These are phyloP conservation scores for Rauvolfia tetraphylla DNA, from an alignment of 257 asterid species.

Conservation along the genomic window DNA sequence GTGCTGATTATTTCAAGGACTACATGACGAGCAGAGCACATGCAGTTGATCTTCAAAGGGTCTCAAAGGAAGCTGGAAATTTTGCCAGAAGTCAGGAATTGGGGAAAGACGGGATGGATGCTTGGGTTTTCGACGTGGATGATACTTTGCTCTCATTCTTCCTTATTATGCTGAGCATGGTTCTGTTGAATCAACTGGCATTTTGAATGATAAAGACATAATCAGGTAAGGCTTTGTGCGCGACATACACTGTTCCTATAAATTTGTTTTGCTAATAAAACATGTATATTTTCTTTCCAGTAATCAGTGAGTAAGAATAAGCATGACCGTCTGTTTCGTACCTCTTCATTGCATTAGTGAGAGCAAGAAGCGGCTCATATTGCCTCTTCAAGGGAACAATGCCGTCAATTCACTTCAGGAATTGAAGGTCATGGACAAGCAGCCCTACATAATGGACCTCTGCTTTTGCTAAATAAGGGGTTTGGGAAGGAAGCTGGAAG, in stretches of 20 bases:
- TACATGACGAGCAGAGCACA: slow-evolving; percentile 54
- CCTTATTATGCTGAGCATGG: slow-evolving; percentile 76
- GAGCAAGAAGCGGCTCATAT: slow-evolving; percentile 41
- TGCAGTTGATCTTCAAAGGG: slow-evolving; percentile 49
- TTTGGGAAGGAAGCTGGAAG: slow-evolving; percentile 68
- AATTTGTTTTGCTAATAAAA: background rate
- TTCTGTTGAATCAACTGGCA: slow-evolving; percentile 62
- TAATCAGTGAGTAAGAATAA: background rate
- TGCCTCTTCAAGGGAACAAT: slow-evolving; percentile 43
- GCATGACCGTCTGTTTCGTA: background rate
- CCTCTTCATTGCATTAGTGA: slow-evolving; percentile 40
- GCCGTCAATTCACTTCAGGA: slow-evolving; percentile 30
- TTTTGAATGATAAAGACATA: slow-evolving; percentile 64
- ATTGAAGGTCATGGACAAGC: slow-evolving; percentile 43
- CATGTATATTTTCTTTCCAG: slow-evolving; percentile 31
- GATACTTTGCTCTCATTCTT: slow-evolving; percentile 86
- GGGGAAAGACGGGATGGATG: slow-evolving; percentile 47
- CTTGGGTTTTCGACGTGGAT: slow-evolving; percentile 83
- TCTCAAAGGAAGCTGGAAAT: slow-evolving; percentile 41
- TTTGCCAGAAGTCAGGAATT: slow-evolving; percentile 47
- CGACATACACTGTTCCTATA: background rate
- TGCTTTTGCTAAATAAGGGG: slow-evolving; percentile 71
- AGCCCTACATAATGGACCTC: slow-evolving; percentile 32
- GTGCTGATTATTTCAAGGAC: no score
- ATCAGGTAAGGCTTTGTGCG: slow-evolving; percentile 51